Evolutionary conservation across 805 yeast genomes (phyloP).

Genomic region (Ogataea ramenticola): DNA sequence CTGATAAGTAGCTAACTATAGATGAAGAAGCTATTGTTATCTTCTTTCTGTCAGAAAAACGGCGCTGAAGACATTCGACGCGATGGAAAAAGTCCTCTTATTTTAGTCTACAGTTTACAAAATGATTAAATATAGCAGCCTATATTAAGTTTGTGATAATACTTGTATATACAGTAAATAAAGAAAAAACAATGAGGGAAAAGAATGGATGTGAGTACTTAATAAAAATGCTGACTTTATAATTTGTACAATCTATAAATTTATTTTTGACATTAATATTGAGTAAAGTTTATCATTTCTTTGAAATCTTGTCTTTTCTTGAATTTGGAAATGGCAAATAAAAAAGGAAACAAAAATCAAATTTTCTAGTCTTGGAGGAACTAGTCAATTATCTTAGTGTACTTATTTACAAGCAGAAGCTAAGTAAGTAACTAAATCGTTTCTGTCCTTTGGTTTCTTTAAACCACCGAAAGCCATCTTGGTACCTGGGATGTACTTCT

Average conservation of each 20-base stretch:
- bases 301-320: neutral
- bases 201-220: neutral
- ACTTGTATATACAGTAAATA: neutral
- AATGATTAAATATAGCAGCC: neutral
- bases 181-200: neutral
- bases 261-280: neutral
- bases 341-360: neutral
- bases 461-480: constrained; percentile 99
- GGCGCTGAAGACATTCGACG: too few relatives aligned
- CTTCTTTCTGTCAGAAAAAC: too few relatives aligned
- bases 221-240: neutral
- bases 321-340: neutral
- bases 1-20: too few relatives aligned
- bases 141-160: neutral
- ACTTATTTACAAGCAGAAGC: constrained; percentile 41
- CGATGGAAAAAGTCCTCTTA: too few relatives aligned
- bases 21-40: too few relatives aligned
- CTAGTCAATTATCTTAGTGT: neutral
- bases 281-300: neutral
- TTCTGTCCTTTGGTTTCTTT: constrained; percentile 98
- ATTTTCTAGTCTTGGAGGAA: too few relatives aligned
- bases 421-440: constrained; percentile 89
- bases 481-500: constrained; percentile 99
- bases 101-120: too few relatives aligned
- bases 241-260: neutral